Base-by-base conservation (phyloP, 148 eudicot genomes). In the Rhododendron mucronatum region DNA sequence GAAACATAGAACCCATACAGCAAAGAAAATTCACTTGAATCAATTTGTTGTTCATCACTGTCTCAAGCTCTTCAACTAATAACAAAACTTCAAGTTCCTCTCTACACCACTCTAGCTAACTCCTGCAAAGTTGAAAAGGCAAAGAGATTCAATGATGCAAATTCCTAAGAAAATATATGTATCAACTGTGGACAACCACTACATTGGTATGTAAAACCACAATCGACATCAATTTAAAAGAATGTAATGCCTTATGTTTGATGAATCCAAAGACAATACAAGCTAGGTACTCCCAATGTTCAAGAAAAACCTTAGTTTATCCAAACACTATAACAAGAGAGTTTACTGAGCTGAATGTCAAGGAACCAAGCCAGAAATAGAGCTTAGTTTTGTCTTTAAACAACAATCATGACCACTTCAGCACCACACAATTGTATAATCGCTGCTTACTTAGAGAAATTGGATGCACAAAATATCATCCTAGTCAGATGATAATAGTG, bases 11-110 rank as follows among this genome's bases (percentile, higher is more conserved):
- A 30, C 44, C 33, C 10, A 23, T 67, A 67, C 73, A n/a, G 7
- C 11, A 26, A 67, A 67, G 5, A 20, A 47, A 45, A 48, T 14
- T n/a, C 53, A 26, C 39, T 23, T 55, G 12, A 37, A 37, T 37
- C 39, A 37, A 2, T 2, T 2, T 37, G 39, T 37, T 37, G 0
- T 37, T 37, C 39, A 37, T 28, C 48, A 12, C 20, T 14, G 82
- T 44, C 47, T 44, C 8, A 44, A 44, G 47, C 47, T 45, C 92
- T 23, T 81, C 87, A 45, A 92, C 61, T 90, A 96, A 86, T 89
- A 96, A 85, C 90, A 94, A 85, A 85, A 94, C 90, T 88, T 96
- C 96, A n/a, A 95, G 98, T 83, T 96, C 98, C 88, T 91, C 90
- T 78, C 91, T 89, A 71, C 93, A 91, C 74, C 86, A 7, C 9